A percentile compares a stretch with the other conserved stretches of the same genome.
phyloP scores from a whole-genome alignment of 176 grass and related monocot species.

The Zea mays region DNA sequence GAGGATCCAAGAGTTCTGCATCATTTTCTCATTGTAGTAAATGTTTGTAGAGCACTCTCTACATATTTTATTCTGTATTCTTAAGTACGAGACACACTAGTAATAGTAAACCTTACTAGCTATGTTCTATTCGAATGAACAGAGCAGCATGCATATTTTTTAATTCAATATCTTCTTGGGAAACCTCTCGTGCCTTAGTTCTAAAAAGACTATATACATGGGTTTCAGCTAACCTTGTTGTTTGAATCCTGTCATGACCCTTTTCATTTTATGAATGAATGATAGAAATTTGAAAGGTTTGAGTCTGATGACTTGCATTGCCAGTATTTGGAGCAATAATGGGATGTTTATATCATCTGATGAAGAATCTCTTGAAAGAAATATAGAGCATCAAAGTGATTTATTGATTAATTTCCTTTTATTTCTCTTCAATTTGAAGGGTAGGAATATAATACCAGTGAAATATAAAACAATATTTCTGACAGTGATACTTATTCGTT shows the following conservation, averaged over 20 bases:
- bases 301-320: neutral
- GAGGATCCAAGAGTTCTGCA: neutral
- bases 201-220: neutral
- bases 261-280: neutral
- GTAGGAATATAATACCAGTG: neutral
- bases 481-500: conserved; percentile 5
- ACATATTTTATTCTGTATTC: neutral
- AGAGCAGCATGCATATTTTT: neutral
- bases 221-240: conserved; percentile 3
- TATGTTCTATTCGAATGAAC: conserved; percentile 16
- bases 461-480: neutral
- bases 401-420: neutral
- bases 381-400: neutral
- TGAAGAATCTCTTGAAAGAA: conserved; percentile 5
- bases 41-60: neutral
- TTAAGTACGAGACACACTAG: neutral
- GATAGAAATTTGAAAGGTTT: neutral
- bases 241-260: neutral
- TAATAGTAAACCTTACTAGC: neutral
- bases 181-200: conserved; percentile 4
- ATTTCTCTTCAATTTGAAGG: conserved; percentile 14
- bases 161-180: conserved; percentile 1
- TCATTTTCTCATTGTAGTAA: neutral
- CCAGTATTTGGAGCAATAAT: neutral
- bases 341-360: neutral